Base-by-base conservation (phyloP, 257 asterid species). In the Agastache rugosa region DNA sequence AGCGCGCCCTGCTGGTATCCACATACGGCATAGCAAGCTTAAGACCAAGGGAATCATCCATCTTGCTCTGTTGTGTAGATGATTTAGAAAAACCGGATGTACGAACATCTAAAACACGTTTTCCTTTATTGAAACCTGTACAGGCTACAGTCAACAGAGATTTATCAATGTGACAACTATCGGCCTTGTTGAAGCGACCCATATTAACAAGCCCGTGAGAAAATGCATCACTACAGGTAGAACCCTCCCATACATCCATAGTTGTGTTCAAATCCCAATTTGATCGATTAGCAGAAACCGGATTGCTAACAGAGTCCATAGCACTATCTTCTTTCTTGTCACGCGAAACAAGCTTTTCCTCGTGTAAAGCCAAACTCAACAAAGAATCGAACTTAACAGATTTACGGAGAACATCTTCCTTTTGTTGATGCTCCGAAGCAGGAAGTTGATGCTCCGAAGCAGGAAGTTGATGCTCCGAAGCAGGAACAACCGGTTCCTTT, bases 241-340 rank as follows among this genome's bases (percentile, higher is more conserved):
- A 84, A 68, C 87, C 81, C 77, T 85, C 96, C 98, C 98, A 93
- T 12, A 82, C 87, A 83, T 93, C 98, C 96, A 93, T 91, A 20
- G 89, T 84, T 15, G 91, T 91, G 76, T 93, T 93, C 85, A 93
- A 77, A 84, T 93, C 97, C 98, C 98, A 93, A 73, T 83, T 86
- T 31, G 93, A 87, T 77, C 97, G 75, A 75, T 88, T 81, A 73
- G 90, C 60, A 70, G 59, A 55, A 7, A 50, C 79, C 27, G n/a
- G 75, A 74, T 60, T 71, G 76, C 76, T 75, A 69, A 19, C 77
- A 22, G 66, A 63, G 41, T 75, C 75, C 11, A 48, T 34, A 39
- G 48, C 74, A 71, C 72, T 63, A 69, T 69, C 81, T 41, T 65
- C 79, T 23, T 53, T 81, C 63, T 66, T 76, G 14, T 68, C 80